A percentile compares a stretch with the other conserved stretches of the same genome.
Conservation (phyloP, 2,329 filamentous ascomycete genomes). For the Ophiocordyceps polyrhachis-furcata region DNA sequence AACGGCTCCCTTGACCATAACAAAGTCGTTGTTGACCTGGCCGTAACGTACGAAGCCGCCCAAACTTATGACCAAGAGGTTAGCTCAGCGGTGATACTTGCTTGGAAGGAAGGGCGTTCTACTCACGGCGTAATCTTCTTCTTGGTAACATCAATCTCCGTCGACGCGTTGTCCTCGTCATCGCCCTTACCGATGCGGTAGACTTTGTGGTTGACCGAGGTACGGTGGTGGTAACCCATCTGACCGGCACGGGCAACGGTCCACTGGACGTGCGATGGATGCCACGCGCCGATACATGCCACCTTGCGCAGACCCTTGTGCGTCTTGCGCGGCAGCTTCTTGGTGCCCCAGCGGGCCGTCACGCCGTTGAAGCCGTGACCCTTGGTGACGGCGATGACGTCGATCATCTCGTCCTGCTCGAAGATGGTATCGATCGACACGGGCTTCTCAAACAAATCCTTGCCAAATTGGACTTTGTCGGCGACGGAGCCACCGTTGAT, state of each 20-base stretch:
- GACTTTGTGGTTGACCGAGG: constrained; percentile 99
- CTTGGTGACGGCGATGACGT: constrained; percentile 98
- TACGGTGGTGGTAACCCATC: constrained; percentile 99
- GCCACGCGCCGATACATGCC: constrained; percentile 99
- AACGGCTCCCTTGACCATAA: constrained; percentile 93
- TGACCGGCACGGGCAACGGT: constrained; percentile 99
- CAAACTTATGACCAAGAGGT: constrained; percentile 31
- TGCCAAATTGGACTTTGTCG: constrained; percentile 93
- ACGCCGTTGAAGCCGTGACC: constrained; percentile 98
- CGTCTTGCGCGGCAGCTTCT: constrained; percentile 99
- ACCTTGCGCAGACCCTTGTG: constrained; percentile 99
- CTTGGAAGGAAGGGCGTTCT: background rate
- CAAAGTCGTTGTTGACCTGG: constrained; percentile 98
- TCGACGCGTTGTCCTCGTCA: constrained; percentile 83
- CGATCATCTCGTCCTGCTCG: constrained; percentile 99
- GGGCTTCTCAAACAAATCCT: constrained; percentile 98
- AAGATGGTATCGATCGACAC: constrained; percentile 86
- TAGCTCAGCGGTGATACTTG: constrained; percentile 10
- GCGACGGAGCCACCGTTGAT: constrained; percentile 91
- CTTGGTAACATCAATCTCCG: constrained; percentile 93
- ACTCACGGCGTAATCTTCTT: constrained; percentile 99
- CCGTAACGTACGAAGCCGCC: constrained; percentile 99
- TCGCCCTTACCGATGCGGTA: constrained; percentile 93
- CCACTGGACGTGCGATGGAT: constrained; percentile 99
- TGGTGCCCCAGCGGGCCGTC: constrained; percentile 96